Conservation (phyloP, 1,139 yeast species). For the Blastobotrys malaysiensis region DNA sequence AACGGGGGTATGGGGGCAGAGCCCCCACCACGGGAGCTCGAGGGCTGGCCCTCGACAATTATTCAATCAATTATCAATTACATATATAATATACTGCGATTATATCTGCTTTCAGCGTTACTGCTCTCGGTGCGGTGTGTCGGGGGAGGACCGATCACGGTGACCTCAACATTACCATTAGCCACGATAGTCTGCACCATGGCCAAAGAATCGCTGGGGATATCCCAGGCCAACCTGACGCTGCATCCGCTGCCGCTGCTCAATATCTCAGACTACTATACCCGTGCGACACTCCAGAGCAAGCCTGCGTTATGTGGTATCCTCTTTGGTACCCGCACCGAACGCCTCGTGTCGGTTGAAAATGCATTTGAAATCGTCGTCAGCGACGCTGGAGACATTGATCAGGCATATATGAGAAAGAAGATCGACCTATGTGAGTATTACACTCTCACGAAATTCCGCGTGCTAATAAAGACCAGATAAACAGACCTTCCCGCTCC, state of each 20-base stretch:
- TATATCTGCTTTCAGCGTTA: background rate
- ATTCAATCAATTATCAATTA: too few species aligned
- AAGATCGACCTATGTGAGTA: constrained; percentile 27
- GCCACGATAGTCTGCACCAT: background rate
- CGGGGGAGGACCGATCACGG: background rate
- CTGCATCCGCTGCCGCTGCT: constrained; percentile 35
- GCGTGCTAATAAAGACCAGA: constrained; percentile 15
- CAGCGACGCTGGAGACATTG: constrained; percentile 18
- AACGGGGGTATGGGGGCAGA: too few species aligned
- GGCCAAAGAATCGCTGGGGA: background rate
- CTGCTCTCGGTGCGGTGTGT: background rate
- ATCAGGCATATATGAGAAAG: constrained; percentile 21
- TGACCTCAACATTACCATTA: background rate
- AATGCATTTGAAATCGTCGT: constrained; percentile 31
- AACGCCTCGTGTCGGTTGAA: constrained; percentile 28
- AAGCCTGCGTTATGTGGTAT: constrained; percentile 22
- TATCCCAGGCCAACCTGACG: constrained; percentile 17
- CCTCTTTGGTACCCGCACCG: constrained; percentile 30
- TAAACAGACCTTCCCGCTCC: constrained; percentile 30
- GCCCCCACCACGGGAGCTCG: too few species aligned
- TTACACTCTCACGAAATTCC: background rate
- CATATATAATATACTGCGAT: too few species aligned
- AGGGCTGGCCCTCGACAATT: too few species aligned
- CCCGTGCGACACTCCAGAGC: constrained; percentile 23
- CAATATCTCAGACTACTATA: constrained; percentile 34